A percentile compares a stretch with the other conserved stretches of the same genome.
These are phyloP conservation scores for Boletus rex-veris DNA, from an alignment of 768 basidiomycete species.

Conservation along the genomic window DNA sequence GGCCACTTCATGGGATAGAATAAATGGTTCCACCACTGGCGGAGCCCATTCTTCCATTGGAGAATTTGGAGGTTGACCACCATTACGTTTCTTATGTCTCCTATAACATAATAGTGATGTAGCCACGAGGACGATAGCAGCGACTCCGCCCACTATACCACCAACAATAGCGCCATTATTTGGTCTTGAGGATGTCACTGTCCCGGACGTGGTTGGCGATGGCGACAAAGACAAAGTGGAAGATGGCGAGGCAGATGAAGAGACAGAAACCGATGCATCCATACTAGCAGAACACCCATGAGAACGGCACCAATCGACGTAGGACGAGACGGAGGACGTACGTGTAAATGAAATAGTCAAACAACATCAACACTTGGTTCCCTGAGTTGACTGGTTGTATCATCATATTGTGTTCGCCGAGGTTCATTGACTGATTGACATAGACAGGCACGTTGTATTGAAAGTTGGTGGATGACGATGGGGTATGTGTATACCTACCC, in stretches of 20 bases:
- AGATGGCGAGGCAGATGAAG: neutral
- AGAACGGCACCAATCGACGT: neutral
- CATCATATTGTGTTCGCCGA: slow-evolving; percentile 6
- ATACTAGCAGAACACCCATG: slow-evolving; percentile 3
- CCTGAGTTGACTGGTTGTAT: slow-evolving; percentile 1
- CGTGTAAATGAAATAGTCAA: slow-evolving; percentile 21
- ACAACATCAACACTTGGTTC: slow-evolving; percentile 5
- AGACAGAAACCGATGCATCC: neutral
- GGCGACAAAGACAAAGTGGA: neutral
- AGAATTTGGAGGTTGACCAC: neutral
- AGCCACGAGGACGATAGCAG: neutral
- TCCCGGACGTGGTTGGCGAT: neutral
- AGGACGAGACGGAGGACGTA: neutral
- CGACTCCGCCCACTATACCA: slow-evolving; percentile 2
- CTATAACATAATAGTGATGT: slow-evolving; percentile 5
- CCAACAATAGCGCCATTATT: neutral
- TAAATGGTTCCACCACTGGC: slow-evolving; percentile 5
- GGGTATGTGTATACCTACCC: slow-evolving; percentile 1
- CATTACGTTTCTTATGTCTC: neutral
- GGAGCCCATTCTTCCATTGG: neutral
- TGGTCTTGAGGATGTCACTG: neutral
- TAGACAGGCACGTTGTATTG: slow-evolving; percentile 16
- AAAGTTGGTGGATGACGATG: neutral
- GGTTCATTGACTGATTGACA: slow-evolving; percentile 1
- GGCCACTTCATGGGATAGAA: neutral